Base-by-base conservation (phyloP, 2,329 filamentous ascomycete genomes). In the Neocucurbitaria cava region DNA sequence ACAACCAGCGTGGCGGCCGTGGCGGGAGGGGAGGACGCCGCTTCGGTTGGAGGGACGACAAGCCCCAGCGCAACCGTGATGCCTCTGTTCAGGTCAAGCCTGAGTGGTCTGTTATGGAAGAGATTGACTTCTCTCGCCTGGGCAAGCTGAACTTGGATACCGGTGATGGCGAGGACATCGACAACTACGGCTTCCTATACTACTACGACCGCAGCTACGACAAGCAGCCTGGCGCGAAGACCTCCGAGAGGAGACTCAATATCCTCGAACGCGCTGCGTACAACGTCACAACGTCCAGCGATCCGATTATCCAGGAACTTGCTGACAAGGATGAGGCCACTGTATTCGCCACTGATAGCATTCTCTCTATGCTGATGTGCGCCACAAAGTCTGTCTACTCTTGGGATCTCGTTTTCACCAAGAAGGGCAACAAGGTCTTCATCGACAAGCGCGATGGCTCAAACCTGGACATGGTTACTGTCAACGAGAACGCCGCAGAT, bases 361-460 rank as follows among this genome's bases (percentile, higher is more conserved):
- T 99, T 70, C 87, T 99, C 56, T 98, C 94, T 64, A 98, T 97
- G 92, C 89, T 99, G 70, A 99, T 99, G 95, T 99, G 95, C 80
- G 88, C 95, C 46, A 91, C 95, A 55, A 91, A 96, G 71, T 96
- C 92, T 53, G 91, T 99, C 61, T 98, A 98, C 83, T 93, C 93
- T 39, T 99, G 95, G 95, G 95, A 99, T 78, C 89, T 99, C 70
- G 89, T 99, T 74, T 96, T 99, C 72, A 83, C 92, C 60, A 89
- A 91, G 77, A 92, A 96, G 77, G 92, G 90, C 77, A 91, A 93
- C 87, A 97, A 97, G 86, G 88, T 99, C 78, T 99, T 92, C 87
- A 88, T 99, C 64, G 95, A 99, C 85, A 99, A 99, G 88, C 91
- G 95, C 64, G 93, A 97, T 58, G 94, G 93, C 71, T 92, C 93